Conservation (phyloP, 2,329 filamentous ascomycete genomes). For the Fusarium sp. region DNA sequence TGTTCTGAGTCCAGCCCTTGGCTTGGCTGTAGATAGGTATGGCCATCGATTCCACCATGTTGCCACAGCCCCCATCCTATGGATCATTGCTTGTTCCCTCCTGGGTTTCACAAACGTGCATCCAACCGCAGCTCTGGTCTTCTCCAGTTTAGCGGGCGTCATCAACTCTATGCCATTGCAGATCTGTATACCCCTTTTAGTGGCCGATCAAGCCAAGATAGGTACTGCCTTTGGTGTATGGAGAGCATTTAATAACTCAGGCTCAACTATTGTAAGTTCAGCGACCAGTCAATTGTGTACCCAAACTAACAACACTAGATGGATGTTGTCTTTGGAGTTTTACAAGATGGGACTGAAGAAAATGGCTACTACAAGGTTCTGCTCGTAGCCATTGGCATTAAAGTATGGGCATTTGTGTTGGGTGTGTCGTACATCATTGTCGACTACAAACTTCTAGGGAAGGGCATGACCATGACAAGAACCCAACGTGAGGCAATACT, state of each 20-base stretch:
- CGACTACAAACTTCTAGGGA: background rate
- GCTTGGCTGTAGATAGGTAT: background rate
- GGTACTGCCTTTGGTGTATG: background rate
- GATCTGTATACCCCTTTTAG: background rate
- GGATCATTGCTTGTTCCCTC: background rate
- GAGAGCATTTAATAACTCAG: background rate
- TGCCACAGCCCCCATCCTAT: rapidly evolving
- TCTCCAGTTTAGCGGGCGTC: background rate
- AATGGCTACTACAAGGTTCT: background rate
- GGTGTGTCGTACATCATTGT: background rate
- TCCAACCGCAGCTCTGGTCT: background rate
- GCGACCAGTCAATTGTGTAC: rapidly evolving
- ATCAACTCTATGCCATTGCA: background rate
- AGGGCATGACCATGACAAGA: background rate
- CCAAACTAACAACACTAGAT: background rate
- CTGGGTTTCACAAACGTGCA: background rate
- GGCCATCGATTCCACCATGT: background rate
- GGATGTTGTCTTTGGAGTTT: background rate
- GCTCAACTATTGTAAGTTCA: background rate
- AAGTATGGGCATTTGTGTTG: background rate
- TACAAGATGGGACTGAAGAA: background rate
- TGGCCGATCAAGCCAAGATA: background rate
- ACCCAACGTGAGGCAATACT: background rate
- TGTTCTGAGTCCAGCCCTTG: background rate
- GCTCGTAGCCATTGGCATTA: background rate